Base-by-base conservation (phyloP, 1,139 yeast genomes). In the Magnusiomyces tetraspermus region DNA sequence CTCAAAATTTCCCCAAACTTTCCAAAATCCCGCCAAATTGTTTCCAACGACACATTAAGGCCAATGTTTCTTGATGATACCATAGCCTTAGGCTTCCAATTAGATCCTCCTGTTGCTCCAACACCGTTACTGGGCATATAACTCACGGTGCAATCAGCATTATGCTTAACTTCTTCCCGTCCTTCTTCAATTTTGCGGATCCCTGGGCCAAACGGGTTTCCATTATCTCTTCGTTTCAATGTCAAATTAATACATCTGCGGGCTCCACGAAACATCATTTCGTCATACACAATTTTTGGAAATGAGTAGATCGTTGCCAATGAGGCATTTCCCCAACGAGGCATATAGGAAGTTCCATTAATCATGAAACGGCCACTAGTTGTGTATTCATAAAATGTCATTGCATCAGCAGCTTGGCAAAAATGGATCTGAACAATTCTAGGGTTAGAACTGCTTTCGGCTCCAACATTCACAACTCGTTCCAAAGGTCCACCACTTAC, bases 401-500 rank as follows among this genome's bases (percentile, higher is more conserved):
- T 61, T 0, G 95, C 95, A 62, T 78, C 78, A 28, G 73, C 74
- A 1, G 77, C 72, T 36, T 68, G 74, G 36, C 79, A 63, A 62
- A 83, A 87, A 60, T 76, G 73, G 1, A 85, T 57, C 58, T 81
- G 82, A 19, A 83, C 51, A 19, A 53, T 38, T 15, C 57, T 51
- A 13, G 51, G 51, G 11, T 54, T 43, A 48, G 58, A 33, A 8
- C 48, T 46, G 6, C 49, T 53, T 51, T 57, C 53, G 2, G 56
- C 54, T 5, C 15, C 23, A 13, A 58, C 55, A 40, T 65, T 53
- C 2, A 66, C 69, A 1, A 83, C 63, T 56, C 74, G 75, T 59
- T 84, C 89, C 47, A 86, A 67, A 0, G 92, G 88, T 0, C 96
- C 96, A 0, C 95, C 95, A 60, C 76, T 71, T 0, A 85, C 72